Evolutionary conservation across 441 rosid genomes (phyloP), one percentile per base, ranked within the genome.

Genomic region (Erysimum cheiri): DNA sequence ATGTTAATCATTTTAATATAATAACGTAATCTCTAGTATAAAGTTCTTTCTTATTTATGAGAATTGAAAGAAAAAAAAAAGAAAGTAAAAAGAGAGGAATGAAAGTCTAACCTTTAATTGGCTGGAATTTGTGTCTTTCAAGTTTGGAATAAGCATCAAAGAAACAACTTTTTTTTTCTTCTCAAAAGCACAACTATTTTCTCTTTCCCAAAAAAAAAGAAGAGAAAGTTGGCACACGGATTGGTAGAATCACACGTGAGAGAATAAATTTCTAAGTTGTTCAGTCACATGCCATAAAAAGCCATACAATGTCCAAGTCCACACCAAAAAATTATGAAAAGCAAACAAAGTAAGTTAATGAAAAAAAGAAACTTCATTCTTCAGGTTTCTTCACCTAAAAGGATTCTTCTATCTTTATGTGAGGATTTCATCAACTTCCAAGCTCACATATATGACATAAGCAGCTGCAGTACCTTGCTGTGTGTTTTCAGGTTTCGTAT

Each of bases 101-200:
- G 37, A 69, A 75, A 75, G 60, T 62, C 39, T 56, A 75, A 69
- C 60, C 75, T 75, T 75, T 69, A 40, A 13, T 48, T 31, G 49
- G 59, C 43, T 67, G 48, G 80, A 79, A 74, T 65, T 74, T 71
- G 84, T 74, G 63, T 65, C 40, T 72, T 73, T 75, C 62, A 81
- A 78, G 78, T 69, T 81, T 72, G 64, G 74, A 75, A 72, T 79
- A 80, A 77, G 73, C 79, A 76, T 76, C 75, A 70, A 58, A n/a
- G 19, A 41, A 49, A 33, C 53, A 56, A 74, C 78, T n/a, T 5
- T 50, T 31, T 49, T 64, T 22, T 28, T 49, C 55, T 48, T 57
- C 67, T 75, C 57, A 57, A 76, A 76, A 70, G 67, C 71, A 31
- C 62, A 69, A 69, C 60, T 62, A 68, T 55, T 69, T 74, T 63